Base-by-base conservation (phyloP, 305 asterid species). In the Nicotiana rustica region DNA sequence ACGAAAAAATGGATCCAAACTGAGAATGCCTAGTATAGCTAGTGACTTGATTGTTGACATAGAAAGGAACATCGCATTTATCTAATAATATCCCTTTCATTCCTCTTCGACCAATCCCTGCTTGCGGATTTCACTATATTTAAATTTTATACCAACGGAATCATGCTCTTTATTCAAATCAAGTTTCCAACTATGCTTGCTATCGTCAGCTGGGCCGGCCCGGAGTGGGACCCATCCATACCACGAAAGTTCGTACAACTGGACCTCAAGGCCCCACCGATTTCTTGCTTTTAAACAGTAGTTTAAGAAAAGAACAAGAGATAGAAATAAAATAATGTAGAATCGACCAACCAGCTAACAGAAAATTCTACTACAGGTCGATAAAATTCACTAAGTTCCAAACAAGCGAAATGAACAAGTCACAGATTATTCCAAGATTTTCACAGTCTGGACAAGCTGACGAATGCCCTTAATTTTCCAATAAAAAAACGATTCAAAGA, bases 201-300 rank as follows among this genome's bases (percentile, higher is more conserved):
- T 66, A 31, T 57, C 71, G 71, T 78, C 69, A 82, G 73, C 78
- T 38, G 71, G 68, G 88, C 89, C 89, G 90, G 89, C 90, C 81
- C 85, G 25, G 21, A 60, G 35, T 56, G 86, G 86, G 78, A 8
- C 86, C 25, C 25, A 25, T 25, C 86, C 86, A 21, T 31, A 3
- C 25, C 62, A 35, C 13, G 66, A 79, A 67, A 59, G 36, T 65
- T 71, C 65, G 13, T 31, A 55, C 66, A 80, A 66, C 56, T 57
- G 57, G 49, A 57, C 44, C 70, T 83, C 1, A 44, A 67, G 70
- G 38, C 17, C 17, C 41, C 78, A 21, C 18, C 36, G 1, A 1
- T 78, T 55, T 29, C 70, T 66, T 66, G 17, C 0, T 13, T 31
- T 3, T 33, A 15, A 67, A 31, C 44, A 18, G 4, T 67, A 33